Evolutionary conservation across 2,329 filamentous ascomycete genomes (phyloP).

Genomic region (Fusarium sp.): DNA sequence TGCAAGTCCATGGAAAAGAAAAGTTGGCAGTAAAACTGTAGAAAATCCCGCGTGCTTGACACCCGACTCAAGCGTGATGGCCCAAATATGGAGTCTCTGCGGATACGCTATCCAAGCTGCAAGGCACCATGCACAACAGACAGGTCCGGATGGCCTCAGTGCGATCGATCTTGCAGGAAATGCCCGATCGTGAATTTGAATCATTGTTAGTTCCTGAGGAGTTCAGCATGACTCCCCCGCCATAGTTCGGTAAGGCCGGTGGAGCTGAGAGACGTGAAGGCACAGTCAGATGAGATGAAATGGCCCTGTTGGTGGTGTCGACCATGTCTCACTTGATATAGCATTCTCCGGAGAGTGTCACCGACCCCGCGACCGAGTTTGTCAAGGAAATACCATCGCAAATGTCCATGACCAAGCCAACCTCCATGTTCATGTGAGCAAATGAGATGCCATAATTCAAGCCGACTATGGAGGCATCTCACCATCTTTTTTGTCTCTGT

Average conservation of each 20-base stretch:
- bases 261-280: constrained; percentile 25
- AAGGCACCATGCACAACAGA: constrained; percentile 42
- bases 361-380: constrained; percentile 25
- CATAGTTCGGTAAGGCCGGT: constrained; percentile 24
- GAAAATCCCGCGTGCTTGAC: constrained; percentile 27
- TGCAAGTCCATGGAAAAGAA: not conserved
- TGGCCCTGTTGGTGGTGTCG: constrained; percentile 39
- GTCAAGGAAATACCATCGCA: constrained; percentile 4
- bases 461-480: not conserved
- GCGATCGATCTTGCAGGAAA: constrained; percentile 43
- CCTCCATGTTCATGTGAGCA: constrained; percentile 13
- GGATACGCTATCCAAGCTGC: constrained; percentile 34
- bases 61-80: constrained; percentile 29
- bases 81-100: constrained; percentile 21
- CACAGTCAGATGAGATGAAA: constrained; percentile 44
- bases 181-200: constrained; percentile 42
- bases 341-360: constrained; percentile 14
- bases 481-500: constrained; percentile 4
- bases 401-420: constrained; percentile 8
- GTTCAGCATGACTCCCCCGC: constrained; percentile 40
- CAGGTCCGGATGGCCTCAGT: constrained; percentile 21
- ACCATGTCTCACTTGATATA: constrained; percentile 41
- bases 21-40: constrained; percentile 15
- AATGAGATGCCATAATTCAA: constrained; percentile 5
- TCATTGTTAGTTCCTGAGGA: constrained; percentile 36